phyloP scores from a whole-genome alignment of 257 asterid genomes.

The Henckelia pumila region DNA sequence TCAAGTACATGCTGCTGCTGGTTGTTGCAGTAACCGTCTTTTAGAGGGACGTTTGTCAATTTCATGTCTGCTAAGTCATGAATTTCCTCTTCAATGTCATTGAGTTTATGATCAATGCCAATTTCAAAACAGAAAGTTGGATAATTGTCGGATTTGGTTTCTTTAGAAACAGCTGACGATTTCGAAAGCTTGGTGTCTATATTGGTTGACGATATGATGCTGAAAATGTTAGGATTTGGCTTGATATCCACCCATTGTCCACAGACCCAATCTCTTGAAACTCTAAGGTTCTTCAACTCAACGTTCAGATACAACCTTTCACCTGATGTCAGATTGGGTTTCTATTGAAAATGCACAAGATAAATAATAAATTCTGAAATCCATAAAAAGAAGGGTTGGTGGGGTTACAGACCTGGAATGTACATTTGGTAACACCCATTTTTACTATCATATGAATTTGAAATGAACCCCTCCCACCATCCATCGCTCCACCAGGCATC shows the following conservation, averaged over 20 bases:
- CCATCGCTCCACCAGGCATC: conserved; percentile 99
- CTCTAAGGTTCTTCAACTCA: conserved; percentile 54
- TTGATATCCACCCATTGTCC: too few species aligned
- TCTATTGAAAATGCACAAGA: conserved; percentile 29
- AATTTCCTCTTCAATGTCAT: conserved; percentile 46
- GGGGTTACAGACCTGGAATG: conserved; percentile 56
- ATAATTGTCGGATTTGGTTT: conserved; percentile 42
- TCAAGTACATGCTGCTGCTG: conserved; percentile 40
- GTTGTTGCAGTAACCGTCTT: conserved; percentile 36
- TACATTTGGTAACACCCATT: conserved; percentile 60
- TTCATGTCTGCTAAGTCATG: conserved; percentile 40
- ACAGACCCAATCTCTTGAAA: conserved; percentile 88
- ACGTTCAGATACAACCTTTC: conserved; percentile 58
- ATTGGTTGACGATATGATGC: conserved; percentile 44
- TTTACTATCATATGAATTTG: conserved; percentile 31
- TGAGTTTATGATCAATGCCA: conserved; percentile 35
- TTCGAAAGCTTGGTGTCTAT: conserved; percentile 54
- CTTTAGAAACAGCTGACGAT: conserved; percentile 44
- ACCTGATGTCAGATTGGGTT: too few species aligned
- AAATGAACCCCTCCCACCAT: conserved; percentile 98
- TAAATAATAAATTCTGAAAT: not conserved
- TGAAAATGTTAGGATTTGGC: too few species aligned
- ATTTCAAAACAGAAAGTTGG: conserved; percentile 39
- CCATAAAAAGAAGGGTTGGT: not conserved
- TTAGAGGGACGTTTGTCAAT: conserved; percentile 42